Evolutionary conservation across 2,329 filamentous ascomycete genomes (phyloP), one percentile per base, ranked within the genome.

Genomic region (Colletotrichum chlorophyti): DNA sequence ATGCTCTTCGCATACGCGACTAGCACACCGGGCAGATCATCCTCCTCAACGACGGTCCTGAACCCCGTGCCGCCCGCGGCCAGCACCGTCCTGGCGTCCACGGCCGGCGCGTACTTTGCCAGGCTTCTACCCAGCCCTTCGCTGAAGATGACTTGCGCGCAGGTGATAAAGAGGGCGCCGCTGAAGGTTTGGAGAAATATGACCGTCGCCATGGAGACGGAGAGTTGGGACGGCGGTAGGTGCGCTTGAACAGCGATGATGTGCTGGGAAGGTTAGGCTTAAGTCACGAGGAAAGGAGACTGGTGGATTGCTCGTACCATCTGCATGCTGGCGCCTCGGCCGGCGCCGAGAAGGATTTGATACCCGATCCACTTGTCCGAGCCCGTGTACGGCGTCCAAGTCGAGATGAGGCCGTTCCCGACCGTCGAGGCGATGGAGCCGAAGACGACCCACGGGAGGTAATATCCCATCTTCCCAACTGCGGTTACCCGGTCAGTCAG

Each of bases 161-260:
- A 3, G 76, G 55, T 76, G 26, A 83, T 69, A 65, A 80, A 78
- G 19, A 83, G 70, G 3, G 81, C 76, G 14, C 79, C 76, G 6
- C 78, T 78, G 58, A 81, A 71, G 5, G 74, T 79, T 60, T 81
- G 77, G 26, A 70, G 68, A 60, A 80, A 68, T 55, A 63, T 60
- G 1, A 72, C 53, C 2, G 66, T 64, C 0, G 70, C 68, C 19
- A 66, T 71, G 1, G 63, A 69, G 12, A 72, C 65, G 0, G 69
- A 65, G 0, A 63, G 63, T 6, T 67, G 51, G 9, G 66, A 63
- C 0, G 69, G 62, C 1, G 52, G 61, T 0, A 66, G 53, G 31
- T 68, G 65, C 9, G 69, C 62, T 12, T 72, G 71, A 3, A 72
- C 65, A 1, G 70, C 69, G 8, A 72, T 65, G 23, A 68, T 65